A percentile compares a stretch with the other conserved stretches of the same genome.
phyloP scores from a whole-genome alignment of 2,329 filamentous ascomycete genomes.

The Cadophora luteo-olivacea region DNA sequence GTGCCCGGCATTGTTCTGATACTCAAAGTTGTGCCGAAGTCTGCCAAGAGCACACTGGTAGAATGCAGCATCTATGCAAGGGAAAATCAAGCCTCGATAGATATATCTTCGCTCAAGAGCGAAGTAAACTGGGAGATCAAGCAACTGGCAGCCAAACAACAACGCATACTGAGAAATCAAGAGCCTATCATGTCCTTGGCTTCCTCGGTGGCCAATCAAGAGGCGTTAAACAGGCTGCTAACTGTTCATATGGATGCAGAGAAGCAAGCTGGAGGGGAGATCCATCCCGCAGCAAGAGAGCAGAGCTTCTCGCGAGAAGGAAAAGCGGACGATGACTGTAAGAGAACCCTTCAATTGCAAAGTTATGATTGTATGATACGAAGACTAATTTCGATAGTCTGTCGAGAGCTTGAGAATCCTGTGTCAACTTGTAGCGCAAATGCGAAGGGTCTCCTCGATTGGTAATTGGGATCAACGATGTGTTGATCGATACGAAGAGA shows the following conservation, averaged over 20 bases:
- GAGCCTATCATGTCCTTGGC: slow-evolving; percentile 14
- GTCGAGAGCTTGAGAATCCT: slow-evolving; percentile 29
- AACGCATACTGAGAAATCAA: slow-evolving; percentile 6
- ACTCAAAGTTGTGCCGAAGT: slow-evolving; percentile 23
- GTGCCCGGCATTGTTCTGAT: slow-evolving; percentile 13
- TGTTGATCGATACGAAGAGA: too few relatives aligned
- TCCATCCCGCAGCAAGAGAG: slow-evolving; percentile 37
- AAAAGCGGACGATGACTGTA: slow-evolving; percentile 41
- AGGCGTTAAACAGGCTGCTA: slow-evolving; percentile 27
- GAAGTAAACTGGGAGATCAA: slow-evolving; percentile 21
- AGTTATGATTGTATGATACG: too few relatives aligned
- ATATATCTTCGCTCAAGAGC: slow-evolving; percentile 17
- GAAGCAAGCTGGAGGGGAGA: slow-evolving; percentile 26
- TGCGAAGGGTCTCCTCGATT: slow-evolving; percentile 34
- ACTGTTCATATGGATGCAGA: slow-evolving; percentile 34
- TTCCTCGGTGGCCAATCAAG: slow-evolving; percentile 20
- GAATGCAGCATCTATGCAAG: slow-evolving; percentile 23
- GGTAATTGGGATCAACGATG: slow-evolving; percentile 19
- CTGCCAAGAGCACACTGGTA: slow-evolving; percentile 17
- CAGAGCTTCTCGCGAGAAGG: slow-evolving; percentile 34
- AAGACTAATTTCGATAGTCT: slow-evolving; percentile 22
- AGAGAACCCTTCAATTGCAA: slow-evolving; percentile 3
- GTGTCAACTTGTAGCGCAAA: slow-evolving; percentile 31
- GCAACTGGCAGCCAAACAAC: slow-evolving; percentile 15
- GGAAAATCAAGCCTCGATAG: background rate